Evolutionary conservation across 2,329 filamentous ascomycete species (phyloP).

Genomic region (Verticillium zaregamsianum): DNA sequence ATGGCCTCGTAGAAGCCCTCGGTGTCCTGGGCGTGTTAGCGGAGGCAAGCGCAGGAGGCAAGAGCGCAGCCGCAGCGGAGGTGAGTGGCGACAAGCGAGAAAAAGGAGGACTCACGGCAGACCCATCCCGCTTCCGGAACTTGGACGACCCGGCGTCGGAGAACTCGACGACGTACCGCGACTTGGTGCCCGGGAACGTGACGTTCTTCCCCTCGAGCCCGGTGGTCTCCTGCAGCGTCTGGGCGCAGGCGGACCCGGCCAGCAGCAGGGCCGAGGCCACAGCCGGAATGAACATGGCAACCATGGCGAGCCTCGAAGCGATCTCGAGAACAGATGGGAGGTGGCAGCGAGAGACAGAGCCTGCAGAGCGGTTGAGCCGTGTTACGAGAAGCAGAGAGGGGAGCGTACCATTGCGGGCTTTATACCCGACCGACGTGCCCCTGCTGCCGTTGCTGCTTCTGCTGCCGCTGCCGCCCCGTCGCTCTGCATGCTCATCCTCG

Average conservation of each 20-base stretch:
- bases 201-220: background rate
- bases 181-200: background rate
- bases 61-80: too few species aligned
- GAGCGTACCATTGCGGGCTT: background rate
- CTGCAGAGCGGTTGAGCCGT: background rate
- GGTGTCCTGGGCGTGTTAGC: background rate
- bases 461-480: background rate
- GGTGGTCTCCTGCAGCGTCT: background rate
- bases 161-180: slow-evolving; percentile 1
- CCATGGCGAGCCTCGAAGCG: background rate
- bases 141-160: background rate
- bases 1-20: slow-evolving; percentile 1
- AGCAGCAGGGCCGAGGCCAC: background rate
- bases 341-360: background rate
- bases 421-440: background rate
- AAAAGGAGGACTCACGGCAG: background rate
- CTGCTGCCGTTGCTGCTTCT: background rate
- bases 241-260: background rate
- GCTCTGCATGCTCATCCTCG: background rate
- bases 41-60: too few species aligned
- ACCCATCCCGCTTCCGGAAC: slow-evolving; percentile 1
- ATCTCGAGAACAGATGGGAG: too few species aligned
- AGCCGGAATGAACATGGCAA: background rate
- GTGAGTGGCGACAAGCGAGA: background rate
- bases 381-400: too few species aligned